Conservation (phyloP, 345 rosid species). For the Brassica carinata region DNA sequence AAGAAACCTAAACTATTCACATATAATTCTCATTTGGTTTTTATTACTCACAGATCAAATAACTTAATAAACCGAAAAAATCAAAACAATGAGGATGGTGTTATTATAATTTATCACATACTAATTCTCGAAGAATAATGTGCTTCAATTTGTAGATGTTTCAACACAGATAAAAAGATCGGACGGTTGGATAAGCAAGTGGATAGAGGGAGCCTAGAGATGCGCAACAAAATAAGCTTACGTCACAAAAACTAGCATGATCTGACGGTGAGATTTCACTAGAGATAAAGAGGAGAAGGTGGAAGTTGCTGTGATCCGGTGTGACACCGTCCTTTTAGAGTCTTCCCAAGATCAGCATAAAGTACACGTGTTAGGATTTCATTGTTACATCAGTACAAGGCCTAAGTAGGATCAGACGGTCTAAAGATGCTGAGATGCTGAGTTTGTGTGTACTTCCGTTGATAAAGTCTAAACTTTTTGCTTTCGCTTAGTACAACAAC, state of each 20-base stretch:
- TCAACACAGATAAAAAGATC: not conserved
- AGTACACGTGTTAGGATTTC: not conserved
- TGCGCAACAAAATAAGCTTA: slow-evolving; percentile 23
- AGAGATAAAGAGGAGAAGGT: not conserved
- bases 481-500: slow-evolving; percentile 18
- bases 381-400: not conserved
- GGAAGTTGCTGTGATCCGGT: slow-evolving; percentile 19
- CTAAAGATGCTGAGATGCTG: not conserved
- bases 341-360: not conserved
- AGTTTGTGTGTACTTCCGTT: slow-evolving; percentile 8
- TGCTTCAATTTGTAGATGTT: not conserved
- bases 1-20: not conserved
- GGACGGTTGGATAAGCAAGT: slow-evolving; percentile 22
- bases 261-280: slow-evolving; percentile 37
- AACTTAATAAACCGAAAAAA: not conserved
- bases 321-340: slow-evolving; percentile 13
- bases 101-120: too few species aligned
- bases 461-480: slow-evolving; percentile 3
- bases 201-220: slow-evolving; percentile 35
- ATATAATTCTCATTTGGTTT: not conserved
- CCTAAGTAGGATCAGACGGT: slow-evolving; percentile 33
- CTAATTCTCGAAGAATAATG: not conserved
- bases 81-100: not conserved
- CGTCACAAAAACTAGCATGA: slow-evolving; percentile 31
- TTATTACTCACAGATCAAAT: not conserved